A percentile compares a stretch with the other conserved stretches of the same genome.
phyloP scores from a whole-genome alignment of 202 grass and related monocot species.

The Eragrostis tef region DNA sequence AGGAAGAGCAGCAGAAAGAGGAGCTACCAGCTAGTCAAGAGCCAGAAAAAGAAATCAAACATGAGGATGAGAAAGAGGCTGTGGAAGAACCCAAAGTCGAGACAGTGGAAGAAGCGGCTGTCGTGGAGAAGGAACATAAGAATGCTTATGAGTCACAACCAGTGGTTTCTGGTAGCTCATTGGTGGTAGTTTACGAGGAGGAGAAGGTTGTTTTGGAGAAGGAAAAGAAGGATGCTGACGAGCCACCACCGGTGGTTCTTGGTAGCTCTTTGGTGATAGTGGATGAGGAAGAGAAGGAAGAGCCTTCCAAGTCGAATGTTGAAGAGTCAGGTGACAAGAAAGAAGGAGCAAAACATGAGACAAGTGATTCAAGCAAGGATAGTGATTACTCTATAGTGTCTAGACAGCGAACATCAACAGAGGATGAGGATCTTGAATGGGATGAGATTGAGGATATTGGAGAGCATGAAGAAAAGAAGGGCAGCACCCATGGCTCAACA shows the following conservation, averaged over 20 bases:
- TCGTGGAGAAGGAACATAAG: conserved; percentile 37
- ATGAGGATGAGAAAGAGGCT: conserved; percentile 16
- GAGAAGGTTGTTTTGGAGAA: conserved; percentile 9
- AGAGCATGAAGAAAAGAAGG: conserved; percentile 72
- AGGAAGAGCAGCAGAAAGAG: conserved; percentile 47
- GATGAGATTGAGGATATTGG: conserved; percentile 94
- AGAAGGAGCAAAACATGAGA: conserved; percentile 43
- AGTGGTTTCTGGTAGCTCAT: conserved; percentile 41
- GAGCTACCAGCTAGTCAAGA: conserved; percentile 41
- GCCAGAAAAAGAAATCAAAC: conserved; percentile 40
- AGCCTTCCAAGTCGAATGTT: conserved; percentile 22
- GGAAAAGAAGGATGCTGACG: conserved; percentile 33
- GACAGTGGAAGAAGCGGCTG: conserved; percentile 28
- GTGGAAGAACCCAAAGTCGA: conserved; percentile 31
- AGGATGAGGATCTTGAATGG: conserved; percentile 92
- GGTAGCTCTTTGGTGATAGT: conserved; percentile 48
- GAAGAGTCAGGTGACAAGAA: conserved; percentile 54
- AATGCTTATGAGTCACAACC: conserved; percentile 23
- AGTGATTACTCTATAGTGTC: conserved; percentile 56
- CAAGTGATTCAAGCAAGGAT: conserved; percentile 58
- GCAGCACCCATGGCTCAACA: conserved; percentile 27
- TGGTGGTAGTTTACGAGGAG: conserved; percentile 49
- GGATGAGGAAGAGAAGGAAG: conserved; percentile 43
- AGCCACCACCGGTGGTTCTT: conserved; percentile 32
- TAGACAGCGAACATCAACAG: conserved; percentile 48